phyloP scores from a whole-genome alignment of 2,329 filamentous ascomycete species.

The Nigrospora oryzae region DNA sequence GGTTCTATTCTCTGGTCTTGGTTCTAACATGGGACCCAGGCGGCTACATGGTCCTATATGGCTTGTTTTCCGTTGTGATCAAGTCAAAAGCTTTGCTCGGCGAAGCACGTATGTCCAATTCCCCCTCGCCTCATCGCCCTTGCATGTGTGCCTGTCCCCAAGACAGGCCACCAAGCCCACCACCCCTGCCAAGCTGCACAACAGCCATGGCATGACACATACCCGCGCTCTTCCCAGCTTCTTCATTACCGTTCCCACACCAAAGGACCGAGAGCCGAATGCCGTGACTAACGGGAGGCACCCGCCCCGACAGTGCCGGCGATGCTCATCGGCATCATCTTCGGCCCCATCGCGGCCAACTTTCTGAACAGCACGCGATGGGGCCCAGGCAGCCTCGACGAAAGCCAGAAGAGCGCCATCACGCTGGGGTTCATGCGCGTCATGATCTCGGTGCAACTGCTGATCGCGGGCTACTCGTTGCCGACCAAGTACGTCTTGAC shows the following conservation, averaged over 20 bases:
- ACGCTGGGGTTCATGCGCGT: slow-evolving; percentile 44
- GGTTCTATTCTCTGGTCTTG: slow-evolving; percentile 6
- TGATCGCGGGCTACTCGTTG: slow-evolving; percentile 55
- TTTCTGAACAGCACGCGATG: slow-evolving; percentile 37
- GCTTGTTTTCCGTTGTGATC: slow-evolving; percentile 41
- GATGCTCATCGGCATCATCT: slow-evolving; percentile 40
- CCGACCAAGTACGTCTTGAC: slow-evolving; percentile 44
- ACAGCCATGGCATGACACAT: too few species aligned
- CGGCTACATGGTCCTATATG: slow-evolving; percentile 37
- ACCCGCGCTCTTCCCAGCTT: too few species aligned
- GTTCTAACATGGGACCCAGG: slow-evolving; percentile 21
- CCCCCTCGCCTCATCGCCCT: background rate
- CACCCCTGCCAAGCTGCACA: too few species aligned
- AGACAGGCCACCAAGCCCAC: too few species aligned
- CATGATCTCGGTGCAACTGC: slow-evolving; percentile 54
- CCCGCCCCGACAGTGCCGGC: slow-evolving; percentile 36
- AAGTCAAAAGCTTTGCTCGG: slow-evolving; percentile 34
- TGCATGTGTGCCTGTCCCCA: background rate
- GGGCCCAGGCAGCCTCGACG: slow-evolving; percentile 18
- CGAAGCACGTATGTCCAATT: slow-evolving; percentile 35
- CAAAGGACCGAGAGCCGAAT: too few species aligned
- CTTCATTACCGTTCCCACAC: too few species aligned
- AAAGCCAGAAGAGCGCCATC: slow-evolving; percentile 22
- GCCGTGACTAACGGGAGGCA: too few species aligned
- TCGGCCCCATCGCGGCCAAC: slow-evolving; percentile 46